Evolutionary conservation across 1,284 basidiomycete species (phyloP).

Genomic region (Moniliella sp.): DNA sequence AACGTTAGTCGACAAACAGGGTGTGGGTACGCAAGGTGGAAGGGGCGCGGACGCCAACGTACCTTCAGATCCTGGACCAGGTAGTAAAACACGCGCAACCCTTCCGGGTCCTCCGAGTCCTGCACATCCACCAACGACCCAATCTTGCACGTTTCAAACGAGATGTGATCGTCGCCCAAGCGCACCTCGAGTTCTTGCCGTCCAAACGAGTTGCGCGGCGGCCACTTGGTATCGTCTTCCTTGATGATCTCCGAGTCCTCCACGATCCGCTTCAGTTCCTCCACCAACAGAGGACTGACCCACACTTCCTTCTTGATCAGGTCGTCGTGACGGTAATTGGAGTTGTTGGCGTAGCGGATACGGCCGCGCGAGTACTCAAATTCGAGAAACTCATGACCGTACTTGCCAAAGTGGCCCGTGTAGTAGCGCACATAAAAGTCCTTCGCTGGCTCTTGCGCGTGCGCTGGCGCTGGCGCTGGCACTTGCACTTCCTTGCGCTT

Average conservation of each 20-base stretch:
- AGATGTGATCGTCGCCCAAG: conserved; percentile 80
- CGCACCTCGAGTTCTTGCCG: conserved; percentile 91
- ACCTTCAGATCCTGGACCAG: conserved; percentile 91
- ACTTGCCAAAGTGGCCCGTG: conserved; percentile 26
- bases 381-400: conserved; percentile 53
- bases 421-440: too few species aligned
- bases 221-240: conserved; percentile 94
- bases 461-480: too few species aligned
- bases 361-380: conserved; percentile 93
- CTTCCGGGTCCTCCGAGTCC: conserved; percentile 89
- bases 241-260: conserved; percentile 83
- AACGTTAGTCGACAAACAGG: neutral
- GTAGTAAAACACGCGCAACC: conserved; percentile 94
- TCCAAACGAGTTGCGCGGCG: conserved; percentile 91
- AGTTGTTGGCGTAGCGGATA: conserved; percentile 93
- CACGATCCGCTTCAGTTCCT: conserved; percentile 84
- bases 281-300: conserved; percentile 68
- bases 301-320: conserved; percentile 97
- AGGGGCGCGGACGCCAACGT: conserved; percentile 20
- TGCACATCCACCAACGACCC: conserved; percentile 87
- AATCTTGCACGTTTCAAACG: conserved; percentile 97
- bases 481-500: too few species aligned
- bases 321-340: conserved; percentile 90
- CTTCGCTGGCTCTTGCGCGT: too few species aligned
- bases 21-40: neutral